Base-by-base conservation (phyloP, 2,329 filamentous ascomycete species). In the Huntiella decipiens region DNA sequence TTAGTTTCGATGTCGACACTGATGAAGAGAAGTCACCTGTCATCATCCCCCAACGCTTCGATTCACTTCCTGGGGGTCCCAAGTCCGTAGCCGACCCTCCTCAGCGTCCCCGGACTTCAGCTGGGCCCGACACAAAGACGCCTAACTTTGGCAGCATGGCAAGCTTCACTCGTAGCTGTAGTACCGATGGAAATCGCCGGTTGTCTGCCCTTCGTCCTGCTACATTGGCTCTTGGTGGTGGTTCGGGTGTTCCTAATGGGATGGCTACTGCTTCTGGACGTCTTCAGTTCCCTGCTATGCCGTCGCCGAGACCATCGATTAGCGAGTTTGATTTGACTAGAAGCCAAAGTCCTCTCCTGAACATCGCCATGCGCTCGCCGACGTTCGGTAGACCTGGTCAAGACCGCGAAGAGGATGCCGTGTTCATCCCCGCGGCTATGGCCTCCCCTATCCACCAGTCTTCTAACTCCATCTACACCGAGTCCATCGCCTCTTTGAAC, bases 1-100 rank as follows among this genome's bases (percentile, higher is more conserved):
- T 72, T 45, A 63, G 65, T 3, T 66, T 67, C 58, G 64, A 65
- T 47, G 60, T 71, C 10, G 38, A 45, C 16, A 22, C 37, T 13
- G 38, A 38, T 22, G 43, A 46, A 13, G 11, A 12, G n/a, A 19
- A 28, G 16, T 15, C n/a, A 6, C 32, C 19, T 34, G 11, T 35
- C 16, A 28, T 28, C 8, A 28, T 28, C 6, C 22, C 22, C 22
- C 22, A 28, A 28, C 22, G 22, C 22, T 28, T 28, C 7, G 22
- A 28, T 28, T 28, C 22, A 28, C 22, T 28, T 28, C 22, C 22
- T 10, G 22, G 1, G 8, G 22, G 6, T 28, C 6, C 22, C 7
- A 28, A 28, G 22, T 10, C 22, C 8, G 22, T 10, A 28, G 8
- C 22, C 7, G 13, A 13, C n/a, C 40, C 46, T 5, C 46, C 47